These are phyloP conservation scores for Salvia hispanica DNA, from an alignment of 257 asterid species.

Conservation along the genomic window DNA sequence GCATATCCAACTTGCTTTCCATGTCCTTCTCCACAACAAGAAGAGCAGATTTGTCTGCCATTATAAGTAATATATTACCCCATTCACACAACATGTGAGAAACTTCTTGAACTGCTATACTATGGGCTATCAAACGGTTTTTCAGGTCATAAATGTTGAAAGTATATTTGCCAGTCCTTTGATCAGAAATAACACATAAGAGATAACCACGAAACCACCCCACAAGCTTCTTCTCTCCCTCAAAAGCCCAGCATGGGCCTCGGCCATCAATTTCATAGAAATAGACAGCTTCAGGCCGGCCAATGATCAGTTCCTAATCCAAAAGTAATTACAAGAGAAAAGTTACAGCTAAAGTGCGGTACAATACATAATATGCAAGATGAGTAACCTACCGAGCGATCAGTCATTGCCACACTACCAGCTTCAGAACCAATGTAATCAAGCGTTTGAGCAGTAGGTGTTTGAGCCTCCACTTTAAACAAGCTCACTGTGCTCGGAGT, in stretches of 20 bases:
- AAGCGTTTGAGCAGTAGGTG: slow-evolving; percentile 67
- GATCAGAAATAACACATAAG: slow-evolving; percentile 80
- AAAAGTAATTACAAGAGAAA: slow-evolving; percentile 20
- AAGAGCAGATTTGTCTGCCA: slow-evolving; percentile 80
- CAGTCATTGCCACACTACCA: slow-evolving; percentile 83
- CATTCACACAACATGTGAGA: slow-evolving; percentile 96
- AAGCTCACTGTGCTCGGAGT: slow-evolving; percentile 85
- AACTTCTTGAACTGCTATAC: slow-evolving; percentile 69
- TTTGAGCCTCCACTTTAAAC: slow-evolving; percentile 70
- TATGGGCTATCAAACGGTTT: slow-evolving; percentile 85
- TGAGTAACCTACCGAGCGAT: slow-evolving; percentile 62
- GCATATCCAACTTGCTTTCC: slow-evolving; percentile 98
- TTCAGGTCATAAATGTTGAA: slow-evolving; percentile 87
- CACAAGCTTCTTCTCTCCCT: slow-evolving; percentile 85
- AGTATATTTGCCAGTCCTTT: slow-evolving; percentile 69
- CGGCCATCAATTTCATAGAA: slow-evolving; percentile 97
- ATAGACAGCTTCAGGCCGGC: slow-evolving; percentile 92
- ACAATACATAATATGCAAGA: neutral
- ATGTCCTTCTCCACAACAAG: slow-evolving; percentile 92
- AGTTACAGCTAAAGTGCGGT: neutral
- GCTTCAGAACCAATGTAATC: slow-evolving; percentile 89
- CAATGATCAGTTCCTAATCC: slow-evolving; percentile 84
- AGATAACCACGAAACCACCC: slow-evolving; percentile 98
- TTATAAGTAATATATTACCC: slow-evolving; percentile 86
- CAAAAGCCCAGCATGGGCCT: slow-evolving; percentile 99